Conservation (phyloP, 805 yeast species). For the Candida chauliodis region DNA sequence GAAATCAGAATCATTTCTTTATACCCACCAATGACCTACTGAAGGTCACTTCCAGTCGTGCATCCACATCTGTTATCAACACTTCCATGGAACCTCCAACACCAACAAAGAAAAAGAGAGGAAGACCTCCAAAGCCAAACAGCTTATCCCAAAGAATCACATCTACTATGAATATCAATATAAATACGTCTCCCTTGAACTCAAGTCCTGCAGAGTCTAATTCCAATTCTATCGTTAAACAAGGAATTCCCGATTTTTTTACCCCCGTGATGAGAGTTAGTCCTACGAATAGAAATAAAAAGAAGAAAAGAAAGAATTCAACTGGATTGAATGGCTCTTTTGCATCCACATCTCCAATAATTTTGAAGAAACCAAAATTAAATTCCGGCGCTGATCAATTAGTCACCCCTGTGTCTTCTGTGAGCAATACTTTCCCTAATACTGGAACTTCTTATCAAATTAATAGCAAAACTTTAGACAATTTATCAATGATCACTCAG, state of each 20-base stretch:
- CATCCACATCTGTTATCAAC: not conserved
- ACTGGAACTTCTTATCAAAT: slow-evolving; percentile 19
- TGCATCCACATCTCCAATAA: slow-evolving; percentile 6
- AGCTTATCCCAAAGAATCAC: slow-evolving; percentile 35
- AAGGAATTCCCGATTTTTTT: slow-evolving; percentile 42
- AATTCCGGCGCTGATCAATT: slow-evolving; percentile 9
- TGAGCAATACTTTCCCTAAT: slow-evolving; percentile 9
- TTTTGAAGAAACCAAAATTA: slow-evolving; percentile 9
- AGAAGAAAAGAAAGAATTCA: slow-evolving; percentile 14
- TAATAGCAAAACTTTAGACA: slow-evolving; percentile 32
- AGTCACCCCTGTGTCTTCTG: slow-evolving; percentile 19
- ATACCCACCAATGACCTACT: no score
- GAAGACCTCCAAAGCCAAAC: slow-evolving; percentile 45
- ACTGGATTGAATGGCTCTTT: not conserved
- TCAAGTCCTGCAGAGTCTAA: slow-evolving; percentile 39
- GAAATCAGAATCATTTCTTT: not conserved
- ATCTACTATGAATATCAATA: slow-evolving; percentile 38
- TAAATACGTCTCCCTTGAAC: slow-evolving; percentile 35
- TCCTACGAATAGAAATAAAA: slow-evolving; percentile 19
- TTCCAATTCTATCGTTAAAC: slow-evolving; percentile 33
- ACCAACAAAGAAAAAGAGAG: slow-evolving; percentile 35
- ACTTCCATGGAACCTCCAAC: slow-evolving; percentile 4
- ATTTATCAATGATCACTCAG: slow-evolving; percentile 29
- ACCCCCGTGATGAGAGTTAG: slow-evolving; percentile 43
- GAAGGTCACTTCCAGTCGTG: not conserved